These are phyloP conservation scores for Magnusiomyces suaveolens DNA, from an alignment of 1,139 yeast genomes.

Conservation along the genomic window DNA sequence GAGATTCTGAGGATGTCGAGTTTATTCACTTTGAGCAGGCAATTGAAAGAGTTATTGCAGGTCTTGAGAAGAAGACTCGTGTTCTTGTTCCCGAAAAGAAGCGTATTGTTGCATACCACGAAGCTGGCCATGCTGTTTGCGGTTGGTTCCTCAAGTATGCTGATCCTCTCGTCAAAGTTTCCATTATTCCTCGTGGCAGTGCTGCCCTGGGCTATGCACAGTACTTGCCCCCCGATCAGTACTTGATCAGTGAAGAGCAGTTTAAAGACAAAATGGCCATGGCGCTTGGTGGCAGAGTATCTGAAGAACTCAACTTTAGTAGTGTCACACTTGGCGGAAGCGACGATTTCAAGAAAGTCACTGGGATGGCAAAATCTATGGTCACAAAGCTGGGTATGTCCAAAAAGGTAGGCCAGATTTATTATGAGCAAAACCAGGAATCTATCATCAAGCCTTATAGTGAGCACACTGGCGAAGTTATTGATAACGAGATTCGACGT, in stretches of 20 bases:
- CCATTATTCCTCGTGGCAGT: constrained; percentile 93
- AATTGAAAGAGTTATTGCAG: constrained; percentile 94
- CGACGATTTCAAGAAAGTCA: constrained; percentile 94
- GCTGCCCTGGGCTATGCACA: constrained; percentile 98
- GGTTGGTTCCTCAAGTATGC: constrained; percentile 91
- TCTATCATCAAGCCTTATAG: constrained; percentile 77
- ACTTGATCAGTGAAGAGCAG: constrained; percentile 68
- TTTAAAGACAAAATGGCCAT: constrained; percentile 84
- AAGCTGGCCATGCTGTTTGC: constrained; percentile 97
- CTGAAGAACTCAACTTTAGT: constrained; percentile 83
- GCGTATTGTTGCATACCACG: constrained; percentile 88
- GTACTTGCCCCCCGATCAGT: constrained; percentile 89
- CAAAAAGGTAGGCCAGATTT: constrained; percentile 66
- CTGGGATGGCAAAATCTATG: constrained; percentile 88
- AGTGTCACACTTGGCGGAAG: constrained; percentile 93
- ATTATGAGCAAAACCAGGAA: constrained; percentile 42
- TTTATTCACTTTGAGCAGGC: constrained; percentile 86
- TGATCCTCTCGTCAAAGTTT: constrained; percentile 87
- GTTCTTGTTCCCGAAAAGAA: constrained; percentile 77
- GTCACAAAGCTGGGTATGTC: constrained; percentile 92
- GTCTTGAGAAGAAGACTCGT: constrained; percentile 82
- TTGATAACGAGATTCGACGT: constrained; percentile 76
- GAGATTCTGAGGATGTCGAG: constrained; percentile 56
- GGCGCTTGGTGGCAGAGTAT: constrained; percentile 95
- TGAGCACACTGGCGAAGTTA: constrained; percentile 68